Evolutionary conservation across 768 basidiomycete genomes (phyloP).

Genomic region (Russula brevipes): DNA sequence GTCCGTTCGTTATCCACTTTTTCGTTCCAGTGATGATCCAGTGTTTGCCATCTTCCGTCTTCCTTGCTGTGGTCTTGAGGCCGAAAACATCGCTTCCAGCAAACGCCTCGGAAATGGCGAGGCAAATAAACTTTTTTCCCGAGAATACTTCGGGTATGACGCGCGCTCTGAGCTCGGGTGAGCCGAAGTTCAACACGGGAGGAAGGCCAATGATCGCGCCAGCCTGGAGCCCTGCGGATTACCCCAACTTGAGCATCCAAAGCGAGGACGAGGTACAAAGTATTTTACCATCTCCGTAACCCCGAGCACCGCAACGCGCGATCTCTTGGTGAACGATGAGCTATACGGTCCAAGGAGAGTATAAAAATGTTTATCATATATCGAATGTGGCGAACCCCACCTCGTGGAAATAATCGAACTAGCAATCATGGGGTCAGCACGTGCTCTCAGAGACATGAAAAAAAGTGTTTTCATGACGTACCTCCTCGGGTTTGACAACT

Average conservation of each 20-base stretch:
- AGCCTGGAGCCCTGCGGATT: conserved; percentile 50
- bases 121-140: conserved; percentile 77
- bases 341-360: conserved; percentile 27
- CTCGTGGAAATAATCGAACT: conserved; percentile 87
- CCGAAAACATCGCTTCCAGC: conserved; percentile 84
- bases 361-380: conserved; percentile 5
- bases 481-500: conserved; percentile 70
- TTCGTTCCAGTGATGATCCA: conserved; percentile 86
- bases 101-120: conserved; percentile 87
- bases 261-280: background rate
- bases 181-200: conserved; percentile 79
- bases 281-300: conserved; percentile 66
- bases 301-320: conserved; percentile 56
- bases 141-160: conserved; percentile 57
- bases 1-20: conserved; percentile 85
- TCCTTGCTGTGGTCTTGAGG: conserved; percentile 68
- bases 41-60: conserved; percentile 75
- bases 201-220: conserved; percentile 83
- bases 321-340: conserved; percentile 36
- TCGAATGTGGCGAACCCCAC: conserved; percentile 29
- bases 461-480: conserved; percentile 29
- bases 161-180: conserved; percentile 49
- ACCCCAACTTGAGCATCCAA: background rate
- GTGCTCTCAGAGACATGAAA: background rate
- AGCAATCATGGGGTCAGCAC: conserved; percentile 12